Conservation (phyloP, 371 early-diverging fungal genomes). For the Umbelopsis sp. region DNA sequence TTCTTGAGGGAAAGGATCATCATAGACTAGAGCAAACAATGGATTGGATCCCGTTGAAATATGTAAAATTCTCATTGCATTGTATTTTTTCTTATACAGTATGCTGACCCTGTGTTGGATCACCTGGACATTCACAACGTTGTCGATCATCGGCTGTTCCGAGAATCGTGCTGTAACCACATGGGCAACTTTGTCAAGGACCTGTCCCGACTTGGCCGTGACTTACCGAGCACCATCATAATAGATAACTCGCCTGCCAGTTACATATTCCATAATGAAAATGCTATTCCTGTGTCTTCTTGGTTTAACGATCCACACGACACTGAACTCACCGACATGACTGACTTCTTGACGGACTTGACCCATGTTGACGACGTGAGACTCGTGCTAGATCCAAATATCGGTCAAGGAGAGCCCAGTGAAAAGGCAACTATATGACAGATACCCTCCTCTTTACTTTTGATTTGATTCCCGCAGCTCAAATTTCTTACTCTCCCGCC, state of each 20-base stretch:
- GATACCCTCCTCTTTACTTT: constrained; percentile 14
- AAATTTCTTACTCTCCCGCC: neutral
- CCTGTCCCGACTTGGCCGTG: constrained; percentile 82
- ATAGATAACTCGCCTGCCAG: constrained; percentile 93
- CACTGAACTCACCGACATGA: constrained; percentile 90
- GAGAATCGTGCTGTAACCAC: constrained; percentile 95
- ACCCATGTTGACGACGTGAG: constrained; percentile 88
- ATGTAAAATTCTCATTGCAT: too few relatives aligned
- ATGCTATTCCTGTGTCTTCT: constrained; percentile 94
- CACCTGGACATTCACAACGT: constrained; percentile 85
- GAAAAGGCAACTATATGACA: constrained; percentile 11
- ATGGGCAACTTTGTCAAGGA: constrained; percentile 97
- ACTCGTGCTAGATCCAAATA: constrained; percentile 66
- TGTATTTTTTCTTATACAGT: constrained; percentile 55
- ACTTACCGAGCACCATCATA: constrained; percentile 79
- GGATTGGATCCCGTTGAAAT: too few relatives aligned
- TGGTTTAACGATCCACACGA: constrained; percentile 98
- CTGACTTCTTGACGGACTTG: constrained; percentile 92
- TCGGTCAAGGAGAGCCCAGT: neutral
- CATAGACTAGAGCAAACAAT: too few relatives aligned
- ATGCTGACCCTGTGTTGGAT: constrained; percentile 96
- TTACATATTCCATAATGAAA: constrained; percentile 92
- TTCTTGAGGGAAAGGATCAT: too few relatives aligned
- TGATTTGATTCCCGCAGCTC: neutral
- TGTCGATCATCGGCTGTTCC: constrained; percentile 90